Base-by-base conservation (phyloP, 2,329 filamentous ascomycete genomes). In the Celoporthe dispersa region DNA sequence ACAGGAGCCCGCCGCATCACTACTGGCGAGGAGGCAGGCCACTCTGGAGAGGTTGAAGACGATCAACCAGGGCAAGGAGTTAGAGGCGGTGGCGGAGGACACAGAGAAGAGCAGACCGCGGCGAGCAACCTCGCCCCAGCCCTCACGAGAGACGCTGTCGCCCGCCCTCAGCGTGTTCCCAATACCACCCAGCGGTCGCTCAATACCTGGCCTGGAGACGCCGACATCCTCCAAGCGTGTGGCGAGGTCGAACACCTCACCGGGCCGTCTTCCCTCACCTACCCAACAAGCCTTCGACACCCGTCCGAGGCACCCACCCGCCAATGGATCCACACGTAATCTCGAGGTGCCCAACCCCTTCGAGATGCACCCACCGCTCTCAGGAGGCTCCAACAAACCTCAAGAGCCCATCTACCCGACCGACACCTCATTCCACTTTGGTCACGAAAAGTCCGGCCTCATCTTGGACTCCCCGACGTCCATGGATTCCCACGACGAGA, bases 11-110 rank as follows among this genome's bases (percentile, higher is more conserved):
- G 77, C 78, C 7, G 78, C 81, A 2, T 80, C 82, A 1, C 80
- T 90, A 9, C 80, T 90, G 35, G 84, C 84, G 33, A 84, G 88
- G 69, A 84, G 88, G 57, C 88, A 91, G 73, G 87, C 87, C 9
- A 88, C 86, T 0, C 77, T 90, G 16, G 84, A 88, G 67, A 87
- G 84, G 69, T 79, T 92, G 1, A 87, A 85, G 73, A 84, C 83
- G 28, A 84, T 87, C 53, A 85, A 81, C 62, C 55, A 68, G 44
- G 48, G 35, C 31, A 55, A 59, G 44, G 68, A 70, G 9, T 28
- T 68, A 44, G 57, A 68, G 22, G 41, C 53, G 8, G 75, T 75
- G 68, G 76, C 79, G 71, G 81, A 84, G 73, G 78, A 80, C 28
- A 14, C 62, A 70, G 81, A 83, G 59, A 73, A 68, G 12, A 31